These are phyloP conservation scores for Ascochyta rabiei DNA, from an alignment of 2,329 filamentous ascomycete genomes.

Conservation along the genomic window DNA sequence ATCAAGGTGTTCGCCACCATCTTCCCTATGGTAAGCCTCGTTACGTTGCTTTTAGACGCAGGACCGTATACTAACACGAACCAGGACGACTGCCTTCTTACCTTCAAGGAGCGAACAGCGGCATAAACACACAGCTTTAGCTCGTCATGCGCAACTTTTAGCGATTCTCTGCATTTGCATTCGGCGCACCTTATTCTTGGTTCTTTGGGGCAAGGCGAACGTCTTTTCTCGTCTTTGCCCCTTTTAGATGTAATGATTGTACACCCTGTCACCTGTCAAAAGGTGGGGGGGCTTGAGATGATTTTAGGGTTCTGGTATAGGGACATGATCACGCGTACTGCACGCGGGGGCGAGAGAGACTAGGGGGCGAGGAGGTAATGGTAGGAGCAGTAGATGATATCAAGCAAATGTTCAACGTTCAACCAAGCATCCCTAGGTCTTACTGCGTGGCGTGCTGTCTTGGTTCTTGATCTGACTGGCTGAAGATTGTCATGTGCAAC, in stretches of 20 bases:
- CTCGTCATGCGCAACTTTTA: slow-evolving; percentile 28
- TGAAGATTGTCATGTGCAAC: slow-evolving; percentile 9
- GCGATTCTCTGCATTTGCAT: slow-evolving; percentile 38
- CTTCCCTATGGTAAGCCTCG: slow-evolving; percentile 81
- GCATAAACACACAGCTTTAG: slow-evolving; percentile 23
- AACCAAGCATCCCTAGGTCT: slow-evolving; percentile 8
- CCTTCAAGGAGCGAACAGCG: slow-evolving; percentile 60
- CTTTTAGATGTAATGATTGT: slow-evolving; percentile 40
- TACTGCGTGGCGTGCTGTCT: not conserved
- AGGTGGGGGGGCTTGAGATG: slow-evolving; percentile 21
- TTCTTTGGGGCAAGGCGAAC: slow-evolving; percentile 25
- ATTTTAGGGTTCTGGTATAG: slow-evolving; percentile 14
- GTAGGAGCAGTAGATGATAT: slow-evolving; percentile 8
- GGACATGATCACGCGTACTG: slow-evolving; percentile 14
- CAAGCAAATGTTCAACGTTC: slow-evolving; percentile 11
- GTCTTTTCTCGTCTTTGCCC: slow-evolving; percentile 18
- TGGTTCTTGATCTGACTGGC: not conserved
- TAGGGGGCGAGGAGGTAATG: slow-evolving; percentile 14
- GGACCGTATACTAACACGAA: slow-evolving; percentile 22
- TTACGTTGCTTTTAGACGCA: slow-evolving; percentile 2
- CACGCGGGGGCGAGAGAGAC: slow-evolving; percentile 19
- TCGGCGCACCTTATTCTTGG: slow-evolving; percentile 19
- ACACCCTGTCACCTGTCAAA: slow-evolving; percentile 20
- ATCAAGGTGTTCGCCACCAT: slow-evolving; percentile 99
- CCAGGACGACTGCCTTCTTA: slow-evolving; percentile 83